Conservation (phyloP, 2,329 filamentous ascomycete species). For the Thelonectria discophora region DNA sequence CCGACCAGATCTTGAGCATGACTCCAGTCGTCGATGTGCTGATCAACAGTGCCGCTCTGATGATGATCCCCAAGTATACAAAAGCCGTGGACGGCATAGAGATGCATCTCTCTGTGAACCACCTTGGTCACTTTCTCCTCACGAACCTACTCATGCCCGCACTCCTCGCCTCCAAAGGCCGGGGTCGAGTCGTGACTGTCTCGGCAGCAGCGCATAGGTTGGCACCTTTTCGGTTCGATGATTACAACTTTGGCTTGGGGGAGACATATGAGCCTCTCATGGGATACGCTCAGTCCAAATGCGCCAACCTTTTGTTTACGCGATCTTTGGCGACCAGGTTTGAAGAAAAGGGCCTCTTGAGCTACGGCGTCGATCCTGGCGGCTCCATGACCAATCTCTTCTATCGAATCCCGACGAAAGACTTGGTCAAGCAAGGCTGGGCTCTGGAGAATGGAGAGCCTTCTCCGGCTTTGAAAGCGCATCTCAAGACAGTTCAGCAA, state of each 20-base stretch:
- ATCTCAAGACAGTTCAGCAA: background rate
- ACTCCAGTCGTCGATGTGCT: background rate
- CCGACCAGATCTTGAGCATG: background rate
- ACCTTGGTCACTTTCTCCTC: background rate
- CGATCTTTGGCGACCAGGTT: background rate
- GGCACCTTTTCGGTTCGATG: background rate
- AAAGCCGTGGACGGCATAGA: background rate
- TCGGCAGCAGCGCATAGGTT: background rate
- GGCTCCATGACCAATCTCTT: background rate
- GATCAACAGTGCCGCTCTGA: background rate
- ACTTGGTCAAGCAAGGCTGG: background rate
- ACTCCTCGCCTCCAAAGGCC: background rate
- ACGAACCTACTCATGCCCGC: background rate
- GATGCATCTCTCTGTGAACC: background rate
- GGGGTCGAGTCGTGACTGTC: background rate
- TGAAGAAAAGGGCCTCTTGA: background rate
- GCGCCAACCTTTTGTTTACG: background rate
- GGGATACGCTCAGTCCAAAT: background rate
- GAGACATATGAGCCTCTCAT: background rate
- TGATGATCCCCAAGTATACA: background rate
- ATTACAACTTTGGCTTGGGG: background rate
- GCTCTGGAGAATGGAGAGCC: background rate
- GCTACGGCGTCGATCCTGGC: background rate
- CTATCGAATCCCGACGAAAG: background rate
- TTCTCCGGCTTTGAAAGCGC: background rate